These are phyloP conservation scores for Cladosporium oxysporum DNA, from an alignment of 2,329 filamentous ascomycete species.

Conservation along the genomic window DNA sequence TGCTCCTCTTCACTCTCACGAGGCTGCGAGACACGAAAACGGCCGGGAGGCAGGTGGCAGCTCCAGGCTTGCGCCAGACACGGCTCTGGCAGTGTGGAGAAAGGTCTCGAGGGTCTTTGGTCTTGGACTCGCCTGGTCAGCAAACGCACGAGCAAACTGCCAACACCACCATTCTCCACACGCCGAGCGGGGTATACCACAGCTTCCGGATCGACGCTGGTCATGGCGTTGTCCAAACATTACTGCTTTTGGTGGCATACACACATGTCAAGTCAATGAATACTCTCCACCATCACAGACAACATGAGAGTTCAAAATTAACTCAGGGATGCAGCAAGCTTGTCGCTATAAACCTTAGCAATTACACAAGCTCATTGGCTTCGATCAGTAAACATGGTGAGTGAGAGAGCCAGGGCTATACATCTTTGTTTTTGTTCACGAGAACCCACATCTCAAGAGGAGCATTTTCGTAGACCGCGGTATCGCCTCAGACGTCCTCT, in stretches of 20 bases:
- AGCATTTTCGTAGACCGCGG: not conserved
- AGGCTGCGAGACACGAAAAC: not conserved
- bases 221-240: not conserved
- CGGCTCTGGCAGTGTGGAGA: not conserved
- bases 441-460: no score
- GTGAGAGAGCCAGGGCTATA: not conserved
- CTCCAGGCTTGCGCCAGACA: not conserved
- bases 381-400: not conserved
- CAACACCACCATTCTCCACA: not conserved
- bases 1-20: not conserved
- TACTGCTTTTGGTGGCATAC: not conserved
- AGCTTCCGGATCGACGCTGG: not conserved
- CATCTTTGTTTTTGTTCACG: not conserved
- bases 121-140: not conserved
- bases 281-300: not conserved
- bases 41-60: not conserved
- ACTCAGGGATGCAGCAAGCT: not conserved
- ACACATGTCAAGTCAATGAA: not conserved
- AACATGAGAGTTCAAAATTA: not conserved
- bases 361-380: not conserved
- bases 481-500: no score
- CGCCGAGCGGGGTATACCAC: not conserved
- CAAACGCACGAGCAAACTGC: not conserved
- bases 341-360: not conserved
- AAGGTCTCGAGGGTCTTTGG: not conserved